Conservation (phyloP, 1,284 basidiomycete genomes). For the Sporisorium sorghi region DNA sequence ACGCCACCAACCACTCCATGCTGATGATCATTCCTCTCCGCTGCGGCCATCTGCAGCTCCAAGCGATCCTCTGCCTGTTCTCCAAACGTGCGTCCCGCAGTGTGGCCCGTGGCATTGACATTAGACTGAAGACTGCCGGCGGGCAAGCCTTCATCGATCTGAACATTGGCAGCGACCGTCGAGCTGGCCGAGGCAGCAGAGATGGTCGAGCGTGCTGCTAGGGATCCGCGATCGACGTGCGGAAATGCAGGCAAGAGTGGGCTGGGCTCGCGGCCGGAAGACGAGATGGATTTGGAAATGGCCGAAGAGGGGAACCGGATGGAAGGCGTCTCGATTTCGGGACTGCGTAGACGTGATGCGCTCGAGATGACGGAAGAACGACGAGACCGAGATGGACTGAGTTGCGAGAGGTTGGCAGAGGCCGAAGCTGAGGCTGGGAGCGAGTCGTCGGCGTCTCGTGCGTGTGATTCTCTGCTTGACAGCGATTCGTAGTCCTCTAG, state of each 20-base stretch:
- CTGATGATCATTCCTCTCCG: conserved; percentile 50
- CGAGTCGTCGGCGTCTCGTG: conserved; percentile 8
- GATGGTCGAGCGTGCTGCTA: conserved; percentile 30
- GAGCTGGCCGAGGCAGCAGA: conserved; percentile 36
- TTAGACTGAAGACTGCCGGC: conserved; percentile 32
- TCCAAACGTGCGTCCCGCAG: conserved; percentile 20
- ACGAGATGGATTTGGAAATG: conserved; percentile 12
- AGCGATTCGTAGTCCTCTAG: conserved; percentile 29
- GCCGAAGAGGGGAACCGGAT: conserved; percentile 25
- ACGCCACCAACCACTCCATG: conserved; percentile 48
- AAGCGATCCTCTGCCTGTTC: conserved; percentile 41
- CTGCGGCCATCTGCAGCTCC: conserved; percentile 47
- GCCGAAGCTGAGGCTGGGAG: conserved; percentile 30
- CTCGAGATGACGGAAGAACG: conserved; percentile 31
- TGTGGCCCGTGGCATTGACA: conserved; percentile 38
- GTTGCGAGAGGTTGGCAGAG: conserved; percentile 26
- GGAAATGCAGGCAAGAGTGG: conserved; percentile 20
- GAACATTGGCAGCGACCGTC: conserved; percentile 34
- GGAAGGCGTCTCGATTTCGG: conserved; percentile 23
- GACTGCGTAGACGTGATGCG: conserved; percentile 32
- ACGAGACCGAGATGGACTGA: conserved; percentile 16
- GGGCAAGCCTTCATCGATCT: conserved; percentile 40
- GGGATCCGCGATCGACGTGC: conserved; percentile 24
- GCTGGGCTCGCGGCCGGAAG: conserved; percentile 30
- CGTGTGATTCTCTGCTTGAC: background rate